phyloP scores from a whole-genome alignment of 2,329 filamentous ascomycete species.

The Phialophora chinensis region DNA sequence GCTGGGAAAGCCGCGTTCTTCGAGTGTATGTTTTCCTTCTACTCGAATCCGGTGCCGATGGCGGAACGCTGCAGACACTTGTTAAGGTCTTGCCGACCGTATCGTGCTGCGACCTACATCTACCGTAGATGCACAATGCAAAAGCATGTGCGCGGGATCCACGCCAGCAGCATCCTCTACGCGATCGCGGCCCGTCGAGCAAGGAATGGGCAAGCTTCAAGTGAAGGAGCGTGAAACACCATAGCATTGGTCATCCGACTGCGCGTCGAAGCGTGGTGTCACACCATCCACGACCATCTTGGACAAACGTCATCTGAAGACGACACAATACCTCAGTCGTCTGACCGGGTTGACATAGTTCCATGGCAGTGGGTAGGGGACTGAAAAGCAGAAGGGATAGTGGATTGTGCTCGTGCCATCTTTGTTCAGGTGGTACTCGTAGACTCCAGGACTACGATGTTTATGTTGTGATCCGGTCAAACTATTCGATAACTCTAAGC shows the following conservation, averaged over 20 bases:
- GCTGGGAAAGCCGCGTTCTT: not conserved
- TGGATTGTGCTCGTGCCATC: not conserved
- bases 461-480: too few species aligned
- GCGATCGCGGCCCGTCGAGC: not conserved
- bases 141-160: not conserved
- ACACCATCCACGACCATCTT: too few species aligned
- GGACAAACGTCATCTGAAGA: not conserved
- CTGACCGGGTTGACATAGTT: not conserved
- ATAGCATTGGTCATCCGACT: too few species aligned
- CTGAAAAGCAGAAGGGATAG: not conserved
- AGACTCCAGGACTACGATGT: too few species aligned
- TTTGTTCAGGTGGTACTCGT: not conserved
- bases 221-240: not conserved
- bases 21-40: not conserved
- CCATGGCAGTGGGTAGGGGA: not conserved
- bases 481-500: too few species aligned
- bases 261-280: too few species aligned
- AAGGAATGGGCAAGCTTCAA: not conserved
- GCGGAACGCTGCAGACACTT: not conserved
- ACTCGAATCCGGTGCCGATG: not conserved
- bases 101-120: not conserved
- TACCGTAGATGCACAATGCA: not conserved
- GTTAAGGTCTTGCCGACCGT: not conserved
- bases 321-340: not conserved
- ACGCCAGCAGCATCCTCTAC: not conserved